Percentiles rank a stretch among this genome's conserved stretches.
Evolutionary conservation across 352 stramenopile species (phyloP).

Genomic region (Thalassiosira livingstoniorum): DNA sequence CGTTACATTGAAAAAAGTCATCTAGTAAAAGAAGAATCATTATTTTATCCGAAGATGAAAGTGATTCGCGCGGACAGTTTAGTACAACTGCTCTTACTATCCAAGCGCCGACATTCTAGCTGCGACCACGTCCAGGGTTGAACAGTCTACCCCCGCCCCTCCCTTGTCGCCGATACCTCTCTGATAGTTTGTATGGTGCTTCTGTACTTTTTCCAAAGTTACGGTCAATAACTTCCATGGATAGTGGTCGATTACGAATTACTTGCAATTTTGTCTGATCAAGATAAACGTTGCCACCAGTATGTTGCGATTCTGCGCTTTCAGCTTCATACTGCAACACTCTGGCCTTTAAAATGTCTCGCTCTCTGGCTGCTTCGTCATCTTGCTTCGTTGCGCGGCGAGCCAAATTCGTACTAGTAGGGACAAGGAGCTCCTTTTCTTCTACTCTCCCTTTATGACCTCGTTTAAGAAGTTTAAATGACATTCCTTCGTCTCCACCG

Average conservation of each 20-base stretch:
- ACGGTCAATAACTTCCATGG: constrained; percentile 82
- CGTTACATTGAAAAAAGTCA: too few relatives aligned
- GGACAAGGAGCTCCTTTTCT: constrained; percentile 92
- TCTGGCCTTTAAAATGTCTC: constrained; percentile 80
- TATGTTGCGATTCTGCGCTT: constrained; percentile 59
- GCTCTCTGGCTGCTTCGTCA: constrained; percentile 80
- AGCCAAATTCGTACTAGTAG: constrained; percentile 92
- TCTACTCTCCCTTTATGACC: constrained; percentile 97
- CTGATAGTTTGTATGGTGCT: constrained; percentile 55
- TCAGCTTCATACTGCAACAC: constrained; percentile 85
- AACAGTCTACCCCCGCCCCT: constrained; percentile 59
- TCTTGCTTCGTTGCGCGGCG: constrained; percentile 80
- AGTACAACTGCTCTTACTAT: too few relatives aligned
- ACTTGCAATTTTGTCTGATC: constrained; percentile 83
- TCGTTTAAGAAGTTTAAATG: constrained; percentile 95
- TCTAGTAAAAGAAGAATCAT: too few relatives aligned
- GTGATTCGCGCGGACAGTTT: too few relatives aligned
- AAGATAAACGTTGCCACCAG: constrained; percentile 84
- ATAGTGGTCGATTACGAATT: constrained; percentile 80
- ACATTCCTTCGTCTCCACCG: constrained; percentile 90
- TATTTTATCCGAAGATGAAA: too few relatives aligned
- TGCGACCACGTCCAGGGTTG: constrained; percentile 51
- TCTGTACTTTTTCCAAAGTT: constrained; percentile 78
- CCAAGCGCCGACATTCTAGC: too few relatives aligned
- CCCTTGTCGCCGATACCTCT: constrained; percentile 43